These are phyloP conservation scores for Tripterygium wilfordii DNA, from an alignment of 177 flowering plant species.

Conservation along the genomic window DNA sequence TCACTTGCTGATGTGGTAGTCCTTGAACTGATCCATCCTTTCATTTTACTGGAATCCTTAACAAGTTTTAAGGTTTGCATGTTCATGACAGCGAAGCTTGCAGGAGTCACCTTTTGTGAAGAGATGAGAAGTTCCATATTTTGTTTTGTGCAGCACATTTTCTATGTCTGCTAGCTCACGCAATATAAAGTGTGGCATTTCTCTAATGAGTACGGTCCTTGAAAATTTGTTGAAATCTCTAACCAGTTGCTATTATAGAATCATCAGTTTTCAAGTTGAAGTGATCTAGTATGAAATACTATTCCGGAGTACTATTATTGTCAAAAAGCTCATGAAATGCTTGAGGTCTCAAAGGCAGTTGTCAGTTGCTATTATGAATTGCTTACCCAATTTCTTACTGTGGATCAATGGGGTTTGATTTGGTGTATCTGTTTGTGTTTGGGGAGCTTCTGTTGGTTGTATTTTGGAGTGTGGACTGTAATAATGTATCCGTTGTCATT, in stretches of 20 bases:
- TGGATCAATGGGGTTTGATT: too few relatives aligned
- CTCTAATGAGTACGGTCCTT: background rate
- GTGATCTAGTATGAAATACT: background rate
- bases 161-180: constrained; percentile 3
- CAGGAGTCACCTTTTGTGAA: constrained; percentile 7
- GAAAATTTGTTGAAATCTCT: background rate
- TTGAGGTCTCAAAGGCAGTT: background rate
- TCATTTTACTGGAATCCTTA: background rate
- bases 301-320: background rate
- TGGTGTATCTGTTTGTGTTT: too few relatives aligned
- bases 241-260: background rate
- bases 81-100: constrained; percentile 10
- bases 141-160: constrained; percentile 3
- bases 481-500: too few relatives aligned
- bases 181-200: background rate
- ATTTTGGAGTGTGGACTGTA: too few relatives aligned
- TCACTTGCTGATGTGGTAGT: too few relatives aligned
- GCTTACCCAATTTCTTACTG: too few relatives aligned
- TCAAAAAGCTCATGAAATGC: too few relatives aligned
- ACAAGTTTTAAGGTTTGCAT: constrained; percentile 3
- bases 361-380: too few relatives aligned
- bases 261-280: background rate
- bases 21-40: too few relatives aligned
- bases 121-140: constrained; percentile 4
- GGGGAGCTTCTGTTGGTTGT: too few relatives aligned